A percentile compares a stretch with the other conserved stretches of the same genome.
Evolutionary conservation across 228 moss, liverwort and hornwort species (phyloP).

Genomic region (Sphagnum magellanicum): DNA sequence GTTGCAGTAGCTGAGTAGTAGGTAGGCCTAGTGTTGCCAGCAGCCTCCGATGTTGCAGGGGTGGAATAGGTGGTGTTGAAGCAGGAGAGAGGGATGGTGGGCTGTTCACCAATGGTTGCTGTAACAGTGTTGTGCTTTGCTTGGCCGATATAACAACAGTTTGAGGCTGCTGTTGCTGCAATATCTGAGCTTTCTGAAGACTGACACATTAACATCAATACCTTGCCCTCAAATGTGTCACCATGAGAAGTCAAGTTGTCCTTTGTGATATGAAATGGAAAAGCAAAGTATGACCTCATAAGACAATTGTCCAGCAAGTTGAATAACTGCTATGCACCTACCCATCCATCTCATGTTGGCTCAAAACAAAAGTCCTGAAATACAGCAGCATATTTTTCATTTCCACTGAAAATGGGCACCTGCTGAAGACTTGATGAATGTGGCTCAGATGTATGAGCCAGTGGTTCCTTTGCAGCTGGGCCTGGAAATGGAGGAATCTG

Average conservation of each 20-base stretch:
- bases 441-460: slow-evolving; percentile 43
- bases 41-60: slow-evolving; percentile 36
- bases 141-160: slow-evolving; percentile 41
- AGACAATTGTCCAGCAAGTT: background rate
- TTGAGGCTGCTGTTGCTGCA: slow-evolving; percentile 55
- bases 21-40: slow-evolving; percentile 31
- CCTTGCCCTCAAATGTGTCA: background rate
- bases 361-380: background rate
- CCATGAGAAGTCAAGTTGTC: background rate
- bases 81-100: slow-evolving; percentile 58
- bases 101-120: slow-evolving; percentile 50
- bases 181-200: slow-evolving; percentile 40
- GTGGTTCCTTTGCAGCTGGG: slow-evolving; percentile 55
- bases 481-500: slow-evolving; percentile 47
- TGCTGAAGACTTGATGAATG: slow-evolving; percentile 32
- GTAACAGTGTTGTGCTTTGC: slow-evolving; percentile 36
- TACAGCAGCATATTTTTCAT: background rate
- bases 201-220: background rate
- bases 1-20: slow-evolving; percentile 33
- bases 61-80: slow-evolving; percentile 45
- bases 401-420: background rate
- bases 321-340: no score
- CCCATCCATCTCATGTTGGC: background rate
- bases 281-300: background rate
- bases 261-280: background rate